Percentiles rank a stretch among this genome's conserved stretches.
Evolutionary conservation across 179 eudicot species (phyloP).

Genomic region (Actinidia polygama): DNA sequence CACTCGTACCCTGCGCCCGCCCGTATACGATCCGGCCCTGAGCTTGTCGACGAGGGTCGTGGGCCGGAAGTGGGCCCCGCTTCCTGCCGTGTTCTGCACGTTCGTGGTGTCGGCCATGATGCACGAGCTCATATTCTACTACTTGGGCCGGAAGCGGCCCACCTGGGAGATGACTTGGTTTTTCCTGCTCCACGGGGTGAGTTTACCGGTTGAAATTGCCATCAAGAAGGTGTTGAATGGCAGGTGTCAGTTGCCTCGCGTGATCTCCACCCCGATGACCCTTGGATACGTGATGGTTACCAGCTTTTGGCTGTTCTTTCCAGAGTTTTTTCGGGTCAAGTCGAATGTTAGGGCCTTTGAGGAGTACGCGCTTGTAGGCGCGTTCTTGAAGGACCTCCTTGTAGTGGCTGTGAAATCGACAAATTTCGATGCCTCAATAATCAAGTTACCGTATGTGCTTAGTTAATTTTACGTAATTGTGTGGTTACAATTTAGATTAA

Average conservation of each 20-base stretch:
- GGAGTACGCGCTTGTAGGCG: slow-evolving; percentile 44
- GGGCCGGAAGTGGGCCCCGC: slow-evolving; percentile 42
- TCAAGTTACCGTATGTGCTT: no score
- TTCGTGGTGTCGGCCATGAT: slow-evolving; percentile 58
- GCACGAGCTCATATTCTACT: slow-evolving; percentile 70
- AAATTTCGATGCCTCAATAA: not conserved
- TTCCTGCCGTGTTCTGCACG: slow-evolving; percentile 40
- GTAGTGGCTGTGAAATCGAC: slow-evolving; percentile 1
- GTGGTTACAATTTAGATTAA: no score
- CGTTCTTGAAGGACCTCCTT: slow-evolving; percentile 41
- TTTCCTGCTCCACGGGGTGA: slow-evolving; percentile 63
- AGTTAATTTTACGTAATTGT: no score
- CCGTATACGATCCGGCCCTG: slow-evolving; percentile 54
- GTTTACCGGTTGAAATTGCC: slow-evolving; percentile 42
- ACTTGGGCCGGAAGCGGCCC: slow-evolving; percentile 55
- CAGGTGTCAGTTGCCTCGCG: slow-evolving; percentile 40
- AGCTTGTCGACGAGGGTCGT: not conserved
- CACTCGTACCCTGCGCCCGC: slow-evolving; percentile 52
- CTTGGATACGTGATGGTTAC: slow-evolving; percentile 45
- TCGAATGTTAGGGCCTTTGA: slow-evolving; percentile 31
- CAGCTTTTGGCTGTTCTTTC: slow-evolving; percentile 62
- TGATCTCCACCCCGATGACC: slow-evolving; percentile 34
- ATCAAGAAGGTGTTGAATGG: slow-evolving; percentile 38
- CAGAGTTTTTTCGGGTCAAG: slow-evolving; percentile 45
- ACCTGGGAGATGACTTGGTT: slow-evolving; percentile 57